Percentiles rank a stretch among this genome's conserved stretches.
Conservation (phyloP, 2,329 filamentous ascomycete genomes). For the Diplodia scrobiculata region DNA sequence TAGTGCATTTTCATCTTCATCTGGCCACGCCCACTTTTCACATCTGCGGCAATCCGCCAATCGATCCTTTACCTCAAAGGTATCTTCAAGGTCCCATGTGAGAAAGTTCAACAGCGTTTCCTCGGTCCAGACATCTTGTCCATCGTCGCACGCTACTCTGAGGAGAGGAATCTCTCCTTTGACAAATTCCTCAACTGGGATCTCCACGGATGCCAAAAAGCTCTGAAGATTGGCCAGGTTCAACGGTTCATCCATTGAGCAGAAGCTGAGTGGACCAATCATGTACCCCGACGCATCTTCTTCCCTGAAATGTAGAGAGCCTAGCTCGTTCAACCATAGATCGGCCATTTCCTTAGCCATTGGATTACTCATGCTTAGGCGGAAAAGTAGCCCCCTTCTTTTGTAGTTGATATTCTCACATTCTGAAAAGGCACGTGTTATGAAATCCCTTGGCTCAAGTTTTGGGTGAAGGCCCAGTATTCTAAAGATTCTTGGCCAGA, state of each 20-base stretch:
- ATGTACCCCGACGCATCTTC: not conserved
- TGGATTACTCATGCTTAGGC: too few relatives aligned
- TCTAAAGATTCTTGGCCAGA: not conserved
- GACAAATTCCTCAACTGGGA: not conserved
- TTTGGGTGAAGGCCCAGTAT: accelerated
- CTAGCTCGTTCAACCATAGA: not conserved
- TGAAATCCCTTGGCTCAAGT: not conserved
- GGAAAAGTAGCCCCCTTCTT: not conserved
- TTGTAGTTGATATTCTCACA: not conserved
- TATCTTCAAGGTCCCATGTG: not conserved
- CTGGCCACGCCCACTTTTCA: too few relatives aligned
- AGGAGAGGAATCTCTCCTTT: not conserved
- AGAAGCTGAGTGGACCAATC: not conserved
- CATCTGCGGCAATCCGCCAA: not conserved
- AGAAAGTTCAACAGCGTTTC: not conserved
- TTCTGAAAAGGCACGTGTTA: not conserved
- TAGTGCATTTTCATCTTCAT: not conserved
- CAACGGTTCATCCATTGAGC: not conserved
- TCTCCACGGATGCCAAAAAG: not conserved
- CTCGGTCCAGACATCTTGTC: not conserved
- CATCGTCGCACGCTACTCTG: not conserved
- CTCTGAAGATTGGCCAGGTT: not conserved
- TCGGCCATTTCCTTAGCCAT: not conserved
- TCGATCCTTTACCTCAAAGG: too few relatives aligned
- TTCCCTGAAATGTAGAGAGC: not conserved